Base-by-base conservation (phyloP, 164 flowering plant genomes). In the Vitis rupestris region DNA sequence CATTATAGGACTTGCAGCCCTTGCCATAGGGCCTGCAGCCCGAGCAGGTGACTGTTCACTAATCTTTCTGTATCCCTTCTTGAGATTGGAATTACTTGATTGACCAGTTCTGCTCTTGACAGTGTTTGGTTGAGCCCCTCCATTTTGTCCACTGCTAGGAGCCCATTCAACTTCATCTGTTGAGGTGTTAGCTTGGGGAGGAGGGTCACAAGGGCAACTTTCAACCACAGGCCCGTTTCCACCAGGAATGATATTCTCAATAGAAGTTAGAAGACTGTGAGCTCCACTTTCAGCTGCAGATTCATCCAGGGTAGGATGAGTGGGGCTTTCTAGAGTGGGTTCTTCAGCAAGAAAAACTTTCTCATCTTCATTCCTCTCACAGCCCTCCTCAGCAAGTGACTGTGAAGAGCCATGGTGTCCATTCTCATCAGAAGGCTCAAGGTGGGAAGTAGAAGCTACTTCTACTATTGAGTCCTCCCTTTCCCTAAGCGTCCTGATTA, bases 401-500 rank as follows among this genome's bases (percentile, higher is more conserved):
- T 64, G 74, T 16, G 66, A 74, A 29, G 76, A 61, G 59, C 80
- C 74, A 9, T 76, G 76, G 60, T 64, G 72, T 3, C 72, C 83
- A 63, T 75, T 76, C 15, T 75, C 82, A 57, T 81, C 84, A 30
- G 72, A 74, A 64, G 79, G 85, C 30, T 81, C 83, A 16, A 63
- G 15, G 50, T 29, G 57, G 10, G 75, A 62, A 59, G 23, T 56
- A 15, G 79, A 64, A 69, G 64, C 29, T 3, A 73, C 37, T 50
- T 85, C 87, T 3, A 75, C 9, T 15, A 68, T 2, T 8, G 78
- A 72, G 14, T 85, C 87, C 61, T 75, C 76, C 75, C 94, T 82
- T 54, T 89, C 90, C 64, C 72, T 75, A 16, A 89, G 75, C 23
- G 76, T 87, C 60, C 62, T 87, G 11, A 70, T 72, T n/a, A 87